phyloP scores from a whole-genome alignment of 2,329 filamentous ascomycete species.

The Aspergillus sp. region DNA sequence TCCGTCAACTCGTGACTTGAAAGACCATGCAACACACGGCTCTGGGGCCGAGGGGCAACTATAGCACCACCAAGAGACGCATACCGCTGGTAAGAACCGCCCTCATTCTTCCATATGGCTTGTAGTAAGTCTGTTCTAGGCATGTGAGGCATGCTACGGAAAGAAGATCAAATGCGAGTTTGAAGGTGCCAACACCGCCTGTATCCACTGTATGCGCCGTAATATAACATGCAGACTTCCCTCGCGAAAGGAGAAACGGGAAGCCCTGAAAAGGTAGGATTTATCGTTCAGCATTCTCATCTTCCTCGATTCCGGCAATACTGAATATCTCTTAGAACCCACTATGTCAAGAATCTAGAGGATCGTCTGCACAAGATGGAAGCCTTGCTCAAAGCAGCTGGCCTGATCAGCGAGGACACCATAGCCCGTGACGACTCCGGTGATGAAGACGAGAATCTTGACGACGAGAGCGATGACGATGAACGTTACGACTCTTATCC shows the following conservation, averaged over 20 bases:
- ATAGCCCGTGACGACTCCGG: conserved; percentile 46
- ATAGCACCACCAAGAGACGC: conserved; percentile 7
- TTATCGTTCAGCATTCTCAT: not conserved
- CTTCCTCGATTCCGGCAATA: not conserved
- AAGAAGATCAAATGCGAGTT: conserved; percentile 89
- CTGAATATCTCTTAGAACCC: conserved; percentile 58
- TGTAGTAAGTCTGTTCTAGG: conserved; percentile 47
- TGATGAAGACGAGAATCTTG: conserved; percentile 20
- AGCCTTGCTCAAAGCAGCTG: conserved; percentile 76
- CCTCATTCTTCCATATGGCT: not conserved
- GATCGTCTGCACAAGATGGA: conserved; percentile 91
- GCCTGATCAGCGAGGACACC: conserved; percentile 76
- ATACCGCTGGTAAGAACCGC: conserved; percentile 21
- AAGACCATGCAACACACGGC: conserved; percentile 17
- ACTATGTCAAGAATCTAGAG: conserved; percentile 91
- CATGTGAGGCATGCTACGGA: conserved; percentile 89
- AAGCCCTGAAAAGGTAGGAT: conserved; percentile 78
- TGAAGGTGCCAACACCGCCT: conserved; percentile 68
- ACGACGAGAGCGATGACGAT: conserved; percentile 37
- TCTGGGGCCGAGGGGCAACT: conserved; percentile 4
- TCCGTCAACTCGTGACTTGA: not conserved
- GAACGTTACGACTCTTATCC: conserved; percentile 11
- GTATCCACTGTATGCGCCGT: conserved; percentile 89
- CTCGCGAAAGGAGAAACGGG: conserved; percentile 88
- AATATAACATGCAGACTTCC: conserved; percentile 93